Percentiles rank a stretch among this genome's conserved stretches.
These are phyloP conservation scores for Fraxinus nigra DNA, from an alignment of 305 asterid species.

Conservation along the genomic window DNA sequence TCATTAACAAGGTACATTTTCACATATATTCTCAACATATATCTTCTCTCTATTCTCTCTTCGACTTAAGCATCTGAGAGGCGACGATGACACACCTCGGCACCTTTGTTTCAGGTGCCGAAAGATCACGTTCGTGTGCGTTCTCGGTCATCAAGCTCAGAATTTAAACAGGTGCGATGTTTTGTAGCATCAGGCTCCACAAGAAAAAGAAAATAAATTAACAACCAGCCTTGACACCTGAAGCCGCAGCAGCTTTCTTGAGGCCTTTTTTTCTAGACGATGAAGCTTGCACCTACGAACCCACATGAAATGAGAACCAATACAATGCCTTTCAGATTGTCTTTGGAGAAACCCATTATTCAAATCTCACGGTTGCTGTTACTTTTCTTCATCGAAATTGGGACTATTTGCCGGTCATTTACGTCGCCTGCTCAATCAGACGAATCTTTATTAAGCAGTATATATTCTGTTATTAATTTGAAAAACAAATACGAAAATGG, in stretches of 20 bases:
- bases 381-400: constrained; percentile 42
- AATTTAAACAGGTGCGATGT: no score
- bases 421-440: constrained; percentile 26
- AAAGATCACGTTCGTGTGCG: no score
- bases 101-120: no score
- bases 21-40: no score
- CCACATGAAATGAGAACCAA: constrained; percentile 70
- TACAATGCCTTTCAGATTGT: constrained; percentile 57
- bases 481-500: neutral
- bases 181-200: neutral
- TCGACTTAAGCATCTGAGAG: no score
- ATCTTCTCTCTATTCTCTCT: neutral
- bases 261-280: constrained; percentile 87
- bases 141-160: no score
- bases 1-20: no score
- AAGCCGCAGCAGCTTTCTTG: constrained; percentile 62
- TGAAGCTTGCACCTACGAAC: constrained; percentile 72
- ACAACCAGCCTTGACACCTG: constrained; percentile 80
- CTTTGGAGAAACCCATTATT: constrained; percentile 53
- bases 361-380: neutral
- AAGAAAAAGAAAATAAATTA: neutral
- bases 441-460: neutral
- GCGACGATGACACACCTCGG: no score
- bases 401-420: constrained; percentile 28
- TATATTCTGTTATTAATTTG: neutral